Base-by-base conservation (phyloP, 2,329 filamentous ascomycete species). In the Cytospora piceicola region DNA sequence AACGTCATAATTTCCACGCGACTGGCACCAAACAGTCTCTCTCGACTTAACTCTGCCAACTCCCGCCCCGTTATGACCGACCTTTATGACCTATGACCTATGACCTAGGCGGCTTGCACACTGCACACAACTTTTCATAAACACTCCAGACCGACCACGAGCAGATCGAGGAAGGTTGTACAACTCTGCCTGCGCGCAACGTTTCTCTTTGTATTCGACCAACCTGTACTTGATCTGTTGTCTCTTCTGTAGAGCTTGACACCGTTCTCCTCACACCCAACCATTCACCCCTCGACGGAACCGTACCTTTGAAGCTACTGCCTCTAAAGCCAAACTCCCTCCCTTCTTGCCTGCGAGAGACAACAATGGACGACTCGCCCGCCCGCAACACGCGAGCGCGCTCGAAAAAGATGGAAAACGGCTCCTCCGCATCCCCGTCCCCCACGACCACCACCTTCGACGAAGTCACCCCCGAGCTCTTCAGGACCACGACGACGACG, bases 311-410 rank as follows among this genome's bases (percentile, higher is more conserved):
- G 15, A 46, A 17, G 7, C 39, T 22, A 5, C 32, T 34, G 11
- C 34, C 14, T 22, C 11, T 14, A 30, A 27, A 51, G 17, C 30
- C 14, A 36, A 9, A 9, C 39, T 29, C 51, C 55, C 27, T 36
- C 20, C 49, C 30, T 20, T 22, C 17, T 1, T 42, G n/a, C 17
- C 39, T 9, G 8, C 39, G 39, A 39, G 8, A 17, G 15, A 7
- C 9, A 24, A 52, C 29, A 4, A 70, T 70, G 68, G 68, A 66
- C 32, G 65, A 60, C 36, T 61, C 65, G 20, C 63, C 65, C 24
- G 53, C 55, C 22, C 51, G 57, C 36, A 63, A 66, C 56, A 64
- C 61, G 4, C 57, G 68, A 58, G 59, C 52, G 2, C 65, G 67
- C n/a, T 49, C 57, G 15, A 66, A 58, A 32, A 65, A 61, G 64